phyloP scores from a whole-genome alignment of 139 green algal species.

The Micractinium sp. region DNA sequence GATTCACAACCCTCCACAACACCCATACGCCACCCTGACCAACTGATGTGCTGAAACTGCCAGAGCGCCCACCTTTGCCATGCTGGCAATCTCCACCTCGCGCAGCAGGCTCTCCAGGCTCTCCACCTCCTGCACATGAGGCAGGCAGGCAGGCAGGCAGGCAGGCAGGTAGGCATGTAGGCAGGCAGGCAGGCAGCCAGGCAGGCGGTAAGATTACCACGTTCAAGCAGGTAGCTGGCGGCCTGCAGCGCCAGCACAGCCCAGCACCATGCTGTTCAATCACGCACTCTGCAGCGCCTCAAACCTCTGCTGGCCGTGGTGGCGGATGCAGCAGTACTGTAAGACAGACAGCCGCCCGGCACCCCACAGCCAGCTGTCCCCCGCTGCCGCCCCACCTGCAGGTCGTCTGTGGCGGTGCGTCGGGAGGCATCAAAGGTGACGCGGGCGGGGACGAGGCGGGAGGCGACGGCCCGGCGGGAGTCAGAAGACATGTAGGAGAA shows the following conservation, averaged over 20 bases:
- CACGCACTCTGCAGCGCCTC: no score
- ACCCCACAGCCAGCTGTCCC: background rate
- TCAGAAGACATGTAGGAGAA: conserved; percentile 48
- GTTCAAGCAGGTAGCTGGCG: background rate
- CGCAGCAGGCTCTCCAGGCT: conserved; percentile 29
- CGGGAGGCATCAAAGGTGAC: conserved; percentile 38
- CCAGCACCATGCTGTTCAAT: no score
- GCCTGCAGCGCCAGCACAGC: background rate
- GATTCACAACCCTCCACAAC: no score
- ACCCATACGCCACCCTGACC: no score
- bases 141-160: background rate
- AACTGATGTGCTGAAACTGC: background rate
- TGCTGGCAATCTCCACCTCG: conserved; percentile 52
- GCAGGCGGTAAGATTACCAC: background rate
- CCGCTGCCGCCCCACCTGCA: conserved; percentile 10
- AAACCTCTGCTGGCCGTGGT: no score
- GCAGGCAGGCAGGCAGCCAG: background rate
- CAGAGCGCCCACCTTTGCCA: conserved; percentile 51
- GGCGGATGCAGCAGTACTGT: no score
- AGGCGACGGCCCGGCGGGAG: conserved; percentile 22
- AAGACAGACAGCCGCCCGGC: no score
- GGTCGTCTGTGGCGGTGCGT: conserved; percentile 24
- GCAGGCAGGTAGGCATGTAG: no score
- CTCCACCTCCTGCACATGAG: conserved; percentile 27
- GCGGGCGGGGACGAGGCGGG: conserved; percentile 28